Evolutionary conservation across 345 rosid genomes (phyloP).

Genomic region (Salix koriyanagi): DNA sequence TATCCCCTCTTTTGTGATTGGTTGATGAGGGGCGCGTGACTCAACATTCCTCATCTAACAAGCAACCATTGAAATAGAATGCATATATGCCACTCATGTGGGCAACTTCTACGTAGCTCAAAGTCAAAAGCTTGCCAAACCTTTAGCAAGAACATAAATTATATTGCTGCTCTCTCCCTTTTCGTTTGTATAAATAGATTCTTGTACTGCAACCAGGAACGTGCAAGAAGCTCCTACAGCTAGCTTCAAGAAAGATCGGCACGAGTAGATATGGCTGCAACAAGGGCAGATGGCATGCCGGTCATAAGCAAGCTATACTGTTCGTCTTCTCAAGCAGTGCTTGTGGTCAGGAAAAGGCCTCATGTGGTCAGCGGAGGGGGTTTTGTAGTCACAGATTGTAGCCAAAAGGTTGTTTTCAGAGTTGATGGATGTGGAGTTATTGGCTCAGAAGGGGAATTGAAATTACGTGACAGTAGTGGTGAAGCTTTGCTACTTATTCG

Average conservation of each 20-base stretch:
- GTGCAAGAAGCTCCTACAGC: background rate
- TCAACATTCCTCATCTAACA: constrained; percentile 12
- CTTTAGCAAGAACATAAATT: background rate
- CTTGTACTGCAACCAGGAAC: background rate
- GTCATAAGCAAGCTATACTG: constrained; percentile 69
- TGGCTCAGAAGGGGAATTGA: constrained; percentile 56
- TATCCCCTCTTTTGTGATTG: no score
- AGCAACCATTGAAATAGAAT: constrained; percentile 1
- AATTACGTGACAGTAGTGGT: constrained; percentile 51
- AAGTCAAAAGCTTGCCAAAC: constrained; percentile 30
- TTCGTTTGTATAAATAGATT: background rate
- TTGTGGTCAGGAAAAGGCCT: constrained; percentile 73
- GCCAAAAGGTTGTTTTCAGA: constrained; percentile 56
- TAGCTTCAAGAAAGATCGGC: background rate
- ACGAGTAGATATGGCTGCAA: background rate
- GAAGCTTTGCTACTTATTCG: constrained; percentile 62
- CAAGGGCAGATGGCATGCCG: constrained; percentile 16
- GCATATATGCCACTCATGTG: no score
- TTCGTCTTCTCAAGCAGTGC: constrained; percentile 44
- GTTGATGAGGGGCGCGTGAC: no score
- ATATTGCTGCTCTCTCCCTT: background rate
- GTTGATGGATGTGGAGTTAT: constrained; percentile 82
- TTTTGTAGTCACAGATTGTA: constrained; percentile 69
- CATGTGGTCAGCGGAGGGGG: constrained; percentile 75
- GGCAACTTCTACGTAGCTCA: background rate